Evolutionary conservation across 169 alveolate species (phyloP).

Genomic region (Cryptosporidium viatorum): DNA sequence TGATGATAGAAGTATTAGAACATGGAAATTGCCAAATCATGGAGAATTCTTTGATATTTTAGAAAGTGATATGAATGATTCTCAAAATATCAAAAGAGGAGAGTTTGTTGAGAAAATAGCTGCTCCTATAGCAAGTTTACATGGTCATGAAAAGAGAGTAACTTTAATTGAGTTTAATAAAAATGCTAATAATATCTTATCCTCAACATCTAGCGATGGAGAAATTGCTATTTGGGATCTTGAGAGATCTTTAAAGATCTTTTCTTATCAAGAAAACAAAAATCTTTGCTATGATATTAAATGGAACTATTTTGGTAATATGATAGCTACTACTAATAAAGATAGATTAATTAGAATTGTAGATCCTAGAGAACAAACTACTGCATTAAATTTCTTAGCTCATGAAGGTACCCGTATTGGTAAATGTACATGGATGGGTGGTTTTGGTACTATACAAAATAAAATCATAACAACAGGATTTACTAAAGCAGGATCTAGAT

Average conservation of each 20-base stretch:
- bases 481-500: conserved; percentile 61
- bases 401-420: conserved; percentile 75
- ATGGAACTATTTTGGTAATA: conserved; percentile 61
- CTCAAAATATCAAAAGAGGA: conserved; percentile 54
- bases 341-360: conserved; percentile 45
- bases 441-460: conserved; percentile 52
- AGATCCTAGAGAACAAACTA: conserved; percentile 58
- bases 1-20: conserved; percentile 52
- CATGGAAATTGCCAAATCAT: conserved; percentile 46
- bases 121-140: conserved; percentile 34
- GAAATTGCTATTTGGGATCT: conserved; percentile 62
- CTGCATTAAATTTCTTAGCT: conserved; percentile 20
- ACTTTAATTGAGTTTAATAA: conserved; percentile 50
- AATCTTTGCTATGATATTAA: conserved; percentile 58
- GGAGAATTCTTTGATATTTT: conserved; percentile 63
- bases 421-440: conserved; percentile 69
- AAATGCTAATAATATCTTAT: conserved; percentile 41
- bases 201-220: conserved; percentile 55
- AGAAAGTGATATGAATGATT: conserved; percentile 36
- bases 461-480: conserved; percentile 61
- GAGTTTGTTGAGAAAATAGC: conserved; percentile 40
- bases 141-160: conserved; percentile 72
- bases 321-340: conserved; percentile 45
- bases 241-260: conserved; percentile 36
- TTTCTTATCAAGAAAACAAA: conserved; percentile 35